Base-by-base conservation (phyloP, 2,329 filamentous ascomycete genomes). In the Claviceps pazoutovae region DNA sequence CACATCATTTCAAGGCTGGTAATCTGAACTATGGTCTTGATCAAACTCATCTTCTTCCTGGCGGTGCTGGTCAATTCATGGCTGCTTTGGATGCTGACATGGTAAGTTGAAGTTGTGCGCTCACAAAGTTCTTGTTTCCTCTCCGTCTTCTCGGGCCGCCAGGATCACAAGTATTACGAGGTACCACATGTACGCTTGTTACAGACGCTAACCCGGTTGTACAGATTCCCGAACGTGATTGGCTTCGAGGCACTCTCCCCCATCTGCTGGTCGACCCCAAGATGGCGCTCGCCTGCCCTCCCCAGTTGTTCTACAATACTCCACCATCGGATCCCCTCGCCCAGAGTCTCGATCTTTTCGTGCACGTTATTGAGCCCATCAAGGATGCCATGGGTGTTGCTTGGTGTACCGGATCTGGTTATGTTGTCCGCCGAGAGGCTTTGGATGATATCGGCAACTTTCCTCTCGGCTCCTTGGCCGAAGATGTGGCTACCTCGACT, bases 31-130 rank as follows among this genome's bases (percentile, higher is more conserved):
- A 78, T 52, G 80, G 76, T 37, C 63, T 79, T 19, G 73, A 78
- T 16, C 68, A 72, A 51, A 68, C 73, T 4, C 67, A 69, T 16
- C 59, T 64, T n/a, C 64, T 81, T 36, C 74, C 75, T 1, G 76
- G 75, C 17, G 78, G 78, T 23, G 68, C 75, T n/a, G 70, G 71
- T 42, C 70, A 76, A 58, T 82, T 71, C 61, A 76, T 83, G 60
- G 80, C 79, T n/a, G 76, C 76, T 41, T 66, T 84, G 37, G 81
- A 84, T 60, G 80, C 80, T 19, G 81, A 84, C 60, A 84, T 84
- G 81, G 69, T 71, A 63, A 45, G 62, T 56, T 21, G 7, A 7
- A 14, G 30, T 1, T 4, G 1, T 11, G 3, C 9, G 9, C 30
- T 4, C 9, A 34, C 4, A 34, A 34, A 34, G 30, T 48, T 11